Conservation (phyloP, 352 stramenopile species). For the Phytopythium vexans region DNA sequence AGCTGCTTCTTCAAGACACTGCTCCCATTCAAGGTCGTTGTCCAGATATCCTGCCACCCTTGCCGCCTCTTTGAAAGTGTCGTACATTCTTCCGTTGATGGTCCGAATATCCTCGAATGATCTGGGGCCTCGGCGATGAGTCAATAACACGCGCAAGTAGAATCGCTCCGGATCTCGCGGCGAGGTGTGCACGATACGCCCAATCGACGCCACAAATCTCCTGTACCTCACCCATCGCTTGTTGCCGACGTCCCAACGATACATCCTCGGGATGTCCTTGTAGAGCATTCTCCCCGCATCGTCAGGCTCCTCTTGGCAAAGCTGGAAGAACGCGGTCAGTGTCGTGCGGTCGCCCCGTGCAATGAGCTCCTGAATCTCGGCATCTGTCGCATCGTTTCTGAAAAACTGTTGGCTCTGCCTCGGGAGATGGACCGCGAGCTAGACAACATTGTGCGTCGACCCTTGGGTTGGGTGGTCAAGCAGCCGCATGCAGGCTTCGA, state of each 20-base stretch:
- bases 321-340: slow-evolving; percentile 13
- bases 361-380: background rate
- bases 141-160: slow-evolving; percentile 21
- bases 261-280: slow-evolving; percentile 13
- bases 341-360: background rate
- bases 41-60: slow-evolving; percentile 11
- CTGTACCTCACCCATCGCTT: slow-evolving; percentile 17
- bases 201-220: slow-evolving; percentile 6
- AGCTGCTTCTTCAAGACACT: slow-evolving; percentile 13
- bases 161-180: slow-evolving; percentile 17
- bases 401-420: slow-evolving; percentile 1
- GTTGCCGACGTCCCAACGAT: slow-evolving; percentile 7
- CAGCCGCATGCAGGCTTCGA: slow-evolving; percentile 23
- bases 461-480: slow-evolving; percentile 21
- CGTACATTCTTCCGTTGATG: slow-evolving; percentile 8
- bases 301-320: slow-evolving; percentile 6
- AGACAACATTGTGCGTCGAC: slow-evolving; percentile 13
- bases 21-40: slow-evolving; percentile 14
- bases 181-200: slow-evolving; percentile 15
- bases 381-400: background rate
- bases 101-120: slow-evolving; percentile 21
- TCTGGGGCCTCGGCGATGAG: slow-evolving; percentile 11
- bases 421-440: slow-evolving; percentile 9
- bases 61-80: slow-evolving; percentile 16
- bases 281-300: slow-evolving; percentile 12